Evolutionary conservation across 2,329 filamentous ascomycete species (phyloP).

Genomic region (Sporothrix globosa): DNA sequence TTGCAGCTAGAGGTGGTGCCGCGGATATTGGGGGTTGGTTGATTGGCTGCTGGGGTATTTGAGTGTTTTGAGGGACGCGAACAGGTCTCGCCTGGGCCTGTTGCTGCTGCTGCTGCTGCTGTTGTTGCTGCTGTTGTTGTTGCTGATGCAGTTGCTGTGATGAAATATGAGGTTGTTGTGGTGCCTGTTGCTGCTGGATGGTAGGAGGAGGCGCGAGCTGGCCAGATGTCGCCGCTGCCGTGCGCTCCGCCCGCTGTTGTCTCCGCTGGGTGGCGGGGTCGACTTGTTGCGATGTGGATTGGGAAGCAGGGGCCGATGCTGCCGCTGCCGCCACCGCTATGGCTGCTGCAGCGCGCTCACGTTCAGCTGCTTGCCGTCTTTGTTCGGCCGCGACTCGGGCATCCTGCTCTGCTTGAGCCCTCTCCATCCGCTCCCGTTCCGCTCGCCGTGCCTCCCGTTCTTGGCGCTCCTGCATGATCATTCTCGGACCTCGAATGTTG

Average conservation of each 20-base stretch:
- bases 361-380: conserved; percentile 42
- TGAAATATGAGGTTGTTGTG: conserved; percentile 32
- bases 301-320: conserved; percentile 37
- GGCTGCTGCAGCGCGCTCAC: conserved; percentile 63
- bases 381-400: conserved; percentile 59
- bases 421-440: conserved; percentile 65
- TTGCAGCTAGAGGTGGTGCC: conserved; percentile 1
- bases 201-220: conserved; percentile 29
- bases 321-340: conserved; percentile 41
- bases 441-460: conserved; percentile 74
- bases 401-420: conserved; percentile 62
- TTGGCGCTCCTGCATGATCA: conserved; percentile 86
- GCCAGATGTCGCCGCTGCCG: conserved; percentile 31
- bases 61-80: conserved; percentile 25
- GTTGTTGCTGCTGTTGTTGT: not conserved
- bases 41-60: conserved; percentile 18
- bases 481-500: conserved; percentile 79
- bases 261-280: conserved; percentile 45
- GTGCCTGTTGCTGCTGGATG: conserved; percentile 30
- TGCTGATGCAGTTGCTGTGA: conserved; percentile 31
- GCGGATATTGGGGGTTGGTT: conserved; percentile 12
- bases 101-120: conserved; percentile 29
- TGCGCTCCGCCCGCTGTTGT: conserved; percentile 43
- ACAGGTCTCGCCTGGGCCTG: conserved; percentile 20
- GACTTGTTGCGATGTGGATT: conserved; percentile 37